Evolutionary conservation across 768 basidiomycete species (phyloP), one percentile per base, ranked within the genome.

Genomic region (Trametes punicea): DNA sequence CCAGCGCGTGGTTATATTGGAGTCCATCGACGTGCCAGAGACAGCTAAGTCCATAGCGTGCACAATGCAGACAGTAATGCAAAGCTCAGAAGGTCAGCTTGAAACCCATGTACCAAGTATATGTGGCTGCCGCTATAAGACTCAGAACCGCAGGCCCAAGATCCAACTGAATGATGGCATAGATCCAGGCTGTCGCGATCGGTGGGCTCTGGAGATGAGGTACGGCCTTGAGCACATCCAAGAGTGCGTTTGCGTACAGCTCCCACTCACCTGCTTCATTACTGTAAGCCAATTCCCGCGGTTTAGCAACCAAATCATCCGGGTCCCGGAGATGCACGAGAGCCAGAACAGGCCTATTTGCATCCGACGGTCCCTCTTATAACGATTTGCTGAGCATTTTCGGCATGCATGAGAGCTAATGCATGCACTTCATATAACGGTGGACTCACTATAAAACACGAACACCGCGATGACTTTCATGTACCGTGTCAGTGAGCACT

Each of bases 161-260:
- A 53, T 86, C 81, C 25, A 91, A 75, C 60, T 90, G 86, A 11
- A 90, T 73, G 46, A 91, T 74, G 3, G 81, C 76, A 63, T 88
- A 93, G 8, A 91, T 74, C 90, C 91, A 93, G 6, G 87, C 65
- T 0, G 90, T 90, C 2, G 84, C 84, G 51, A 92, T 71, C 10
- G 91, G 88, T 11, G 91, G 90, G 55, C 80, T 80, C 91, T 93
- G 53, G 31, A 31, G 50, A 15, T 58, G 54, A 31, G 38, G 29
- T 18, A 44, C 36, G 10, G 40, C 18, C 4, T 45, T 59, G 25
- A 60, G 11, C 18, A 18, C 11, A 1, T 56, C 33, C 23, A 39
- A 25, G 40, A 29, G n/a, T n/a, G n/a, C n/a, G n/a, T n/a, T n/a
- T n/a, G n/a, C n/a, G n/a, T n/a, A n/a, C n/a, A n/a, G n/a, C n/a